Evolutionary conservation across 2,329 filamentous ascomycete genomes (phyloP), one percentile per base, ranked within the genome.

Genomic region (Epichloe amarillans): DNA sequence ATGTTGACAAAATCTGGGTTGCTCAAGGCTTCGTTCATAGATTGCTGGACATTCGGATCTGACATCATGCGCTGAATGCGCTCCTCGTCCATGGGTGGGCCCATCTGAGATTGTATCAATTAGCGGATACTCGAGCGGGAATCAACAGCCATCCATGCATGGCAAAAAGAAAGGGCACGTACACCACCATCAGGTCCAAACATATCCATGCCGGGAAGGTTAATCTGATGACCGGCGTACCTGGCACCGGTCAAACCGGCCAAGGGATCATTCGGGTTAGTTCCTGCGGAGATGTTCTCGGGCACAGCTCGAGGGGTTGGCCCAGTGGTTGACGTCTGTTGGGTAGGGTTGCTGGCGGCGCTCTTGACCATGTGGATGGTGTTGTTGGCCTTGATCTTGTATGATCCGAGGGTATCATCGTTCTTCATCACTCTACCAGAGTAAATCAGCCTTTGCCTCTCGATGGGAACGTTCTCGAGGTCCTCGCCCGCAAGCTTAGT

Each of bases 391-490:
- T 96, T 96, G 69, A 98, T 90, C 75, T 96, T 97, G 73, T 94
- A 94, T 51, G 81, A 80, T 56, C 77, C 81, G 42, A 98, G 72
- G 0, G 86, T 83, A 61, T 98, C 91, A 53, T 85, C 82, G 66
- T 98, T 93, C 74, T 97, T 98, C 72, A 98, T 82, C 54, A 98
- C 91, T 54, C 91, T 84, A 49, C 93, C 93, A 5, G 91, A 96
- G 74, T 97, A 98, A 71, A 98, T 98, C 56, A 98, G 76, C 54
- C 93, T 87, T 71, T 97, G 91, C 59, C 89, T 82, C 63, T 95
- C 88, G 50, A 84, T 77, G 36, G 93, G 85, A 51, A 95, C 82
- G 66, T 95, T 84, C 66, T 94, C 91, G 63, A 84, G 88, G 60
- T 95, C 88, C 52, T 82, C 70, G 35, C 79, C 78, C 5, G 90